Conservation (phyloP, 208 protist genomes). For the Acanthamoeba castellanii region DNA sequence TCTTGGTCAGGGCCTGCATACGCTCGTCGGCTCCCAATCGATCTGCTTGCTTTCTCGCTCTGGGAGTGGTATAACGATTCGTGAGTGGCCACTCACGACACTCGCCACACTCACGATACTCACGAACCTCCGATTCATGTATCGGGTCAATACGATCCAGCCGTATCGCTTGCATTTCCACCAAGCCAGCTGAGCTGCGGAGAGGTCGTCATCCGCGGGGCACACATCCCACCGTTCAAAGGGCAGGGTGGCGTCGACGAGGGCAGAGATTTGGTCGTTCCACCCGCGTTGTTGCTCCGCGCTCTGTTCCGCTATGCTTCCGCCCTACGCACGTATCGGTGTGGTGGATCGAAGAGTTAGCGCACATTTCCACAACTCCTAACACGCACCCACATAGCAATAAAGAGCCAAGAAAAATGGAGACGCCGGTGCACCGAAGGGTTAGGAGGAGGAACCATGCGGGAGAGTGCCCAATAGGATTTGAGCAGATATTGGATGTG, state of each 20-base stretch:
- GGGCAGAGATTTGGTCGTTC: background rate
- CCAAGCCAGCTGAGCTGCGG: background rate
- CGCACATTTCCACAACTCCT: background rate
- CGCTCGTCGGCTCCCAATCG: background rate
- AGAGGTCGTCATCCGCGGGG: background rate
- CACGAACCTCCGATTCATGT: background rate
- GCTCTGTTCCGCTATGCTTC: background rate
- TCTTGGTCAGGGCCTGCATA: background rate
- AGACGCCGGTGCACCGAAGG: background rate
- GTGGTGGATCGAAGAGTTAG: too few relatives aligned
- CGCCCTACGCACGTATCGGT: too few relatives aligned
- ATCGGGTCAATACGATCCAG: background rate
- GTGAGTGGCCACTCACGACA: too few relatives aligned
- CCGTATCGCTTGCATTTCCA: background rate
- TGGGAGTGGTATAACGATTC: background rate
- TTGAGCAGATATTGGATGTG: background rate
- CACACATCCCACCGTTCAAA: slow-evolving; percentile 33
- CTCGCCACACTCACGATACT: too few relatives aligned
- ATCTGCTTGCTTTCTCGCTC: background rate
- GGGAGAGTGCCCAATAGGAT: background rate
- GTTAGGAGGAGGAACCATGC: background rate
- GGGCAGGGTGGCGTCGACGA: background rate
- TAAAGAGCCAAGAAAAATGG: too few relatives aligned
- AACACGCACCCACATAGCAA: too few relatives aligned
- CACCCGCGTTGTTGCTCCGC: background rate